Evolutionary conservation across 345 rosid genomes (phyloP).

Genomic region (Excoecaria cochinchinensis): DNA sequence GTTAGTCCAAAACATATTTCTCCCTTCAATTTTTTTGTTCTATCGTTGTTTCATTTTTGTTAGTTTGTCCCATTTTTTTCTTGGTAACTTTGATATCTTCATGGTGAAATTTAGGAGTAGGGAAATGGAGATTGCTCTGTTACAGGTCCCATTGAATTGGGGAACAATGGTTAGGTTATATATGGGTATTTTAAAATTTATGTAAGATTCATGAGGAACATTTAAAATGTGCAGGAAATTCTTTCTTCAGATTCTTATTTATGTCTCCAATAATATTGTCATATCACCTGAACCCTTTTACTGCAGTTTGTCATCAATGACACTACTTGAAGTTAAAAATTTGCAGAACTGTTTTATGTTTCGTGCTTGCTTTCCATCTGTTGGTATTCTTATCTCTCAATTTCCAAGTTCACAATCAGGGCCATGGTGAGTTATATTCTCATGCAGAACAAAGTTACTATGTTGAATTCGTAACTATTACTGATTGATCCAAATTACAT

Average conservation of each 20-base stretch:
- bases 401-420: background rate
- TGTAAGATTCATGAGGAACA: conserved; percentile 43
- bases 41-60: conserved; percentile 26
- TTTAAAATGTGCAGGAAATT: conserved; percentile 53
- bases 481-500: too few species aligned
- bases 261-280: background rate
- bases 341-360: background rate
- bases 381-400: too few species aligned
- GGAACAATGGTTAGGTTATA: conserved; percentile 40
- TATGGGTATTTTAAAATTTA: conserved; percentile 28
- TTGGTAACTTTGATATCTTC: conserved; percentile 19
- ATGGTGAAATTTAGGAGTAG: conserved; percentile 49
- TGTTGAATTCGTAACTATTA: too few species aligned
- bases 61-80: conserved; percentile 19
- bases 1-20: conserved; percentile 21
- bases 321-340: background rate
- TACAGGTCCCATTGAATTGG: conserved; percentile 45
- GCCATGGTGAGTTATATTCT: too few species aligned
- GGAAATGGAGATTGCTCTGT: conserved; percentile 42
- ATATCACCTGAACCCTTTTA: background rate
- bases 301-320: background rate
- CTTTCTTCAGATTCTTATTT: conserved; percentile 10
- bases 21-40: conserved; percentile 3
- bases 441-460: too few species aligned
- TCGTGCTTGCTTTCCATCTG: background rate